A percentile compares a stretch with the other conserved stretches of the same genome.
Conservation (phyloP, 495 filamentous ascomycete species). For the Aspergillus mulundensis region DNA sequence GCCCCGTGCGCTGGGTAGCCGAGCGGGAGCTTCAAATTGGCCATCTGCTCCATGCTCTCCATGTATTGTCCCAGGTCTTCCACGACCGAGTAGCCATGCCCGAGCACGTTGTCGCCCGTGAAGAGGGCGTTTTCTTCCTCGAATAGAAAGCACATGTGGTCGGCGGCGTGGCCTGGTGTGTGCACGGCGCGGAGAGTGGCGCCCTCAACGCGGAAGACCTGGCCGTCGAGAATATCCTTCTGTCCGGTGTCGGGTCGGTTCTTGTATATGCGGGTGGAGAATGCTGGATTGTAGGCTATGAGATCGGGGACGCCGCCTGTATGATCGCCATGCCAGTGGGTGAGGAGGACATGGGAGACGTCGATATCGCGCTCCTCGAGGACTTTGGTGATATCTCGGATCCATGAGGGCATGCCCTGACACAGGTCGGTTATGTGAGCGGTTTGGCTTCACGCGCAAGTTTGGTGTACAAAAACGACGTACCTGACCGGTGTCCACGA, state of each 20-base stretch:
- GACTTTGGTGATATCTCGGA: conserved; percentile 19
- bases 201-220: conserved; percentile 36
- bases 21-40: background rate
- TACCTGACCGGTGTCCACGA: conserved; percentile 62
- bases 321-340: conserved; percentile 84
- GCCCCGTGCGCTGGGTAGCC: conserved; percentile 14
- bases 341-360: conserved; percentile 61
- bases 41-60: conserved; percentile 7
- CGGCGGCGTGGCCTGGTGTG: conserved; percentile 39
- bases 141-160: conserved; percentile 47
- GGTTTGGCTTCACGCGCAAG: background rate
- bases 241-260: conserved; percentile 46
- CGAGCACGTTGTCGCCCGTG: conserved; percentile 68
- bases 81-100: conserved; percentile 30
- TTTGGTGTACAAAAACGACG: background rate
- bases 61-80: conserved; percentile 10
- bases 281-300: conserved; percentile 44
- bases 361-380: conserved; percentile 33
- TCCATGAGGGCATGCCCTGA: conserved; percentile 35
- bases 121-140: conserved; percentile 70
- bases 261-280: conserved; percentile 33
- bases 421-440: background rate
- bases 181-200: conserved; percentile 39
- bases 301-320: conserved; percentile 64
- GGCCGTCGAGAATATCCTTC: conserved; percentile 35